Percentiles rank a stretch among this genome's conserved stretches.
phyloP scores from a whole-genome alignment of 331 rosid species.

The Prunus yedoensis region DNA sequence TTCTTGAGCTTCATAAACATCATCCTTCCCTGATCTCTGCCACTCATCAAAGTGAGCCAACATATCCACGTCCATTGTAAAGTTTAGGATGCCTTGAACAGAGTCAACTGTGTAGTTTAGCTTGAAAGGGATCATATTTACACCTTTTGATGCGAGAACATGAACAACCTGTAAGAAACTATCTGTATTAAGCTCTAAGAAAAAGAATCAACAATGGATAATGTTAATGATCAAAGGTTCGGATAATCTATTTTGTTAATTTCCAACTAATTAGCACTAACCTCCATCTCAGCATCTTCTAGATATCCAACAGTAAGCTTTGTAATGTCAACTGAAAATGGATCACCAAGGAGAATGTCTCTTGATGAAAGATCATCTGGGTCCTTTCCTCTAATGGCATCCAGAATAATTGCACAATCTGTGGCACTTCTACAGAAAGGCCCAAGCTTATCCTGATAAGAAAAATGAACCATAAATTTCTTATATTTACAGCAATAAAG shows the following conservation, averaged over 20 bases:
- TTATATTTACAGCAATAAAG: neutral
- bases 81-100: slow-evolving; percentile 78
- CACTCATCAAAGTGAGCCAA: slow-evolving; percentile 82
- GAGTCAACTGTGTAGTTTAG: slow-evolving; percentile 73
- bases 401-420: slow-evolving; percentile 70
- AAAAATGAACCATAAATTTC: slow-evolving; percentile 12
- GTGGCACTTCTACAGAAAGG: slow-evolving; percentile 79
- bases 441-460: slow-evolving; percentile 77
- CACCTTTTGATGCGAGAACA: slow-evolving; percentile 65
- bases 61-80: slow-evolving; percentile 90
- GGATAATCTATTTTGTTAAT: neutral
- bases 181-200: neutral
- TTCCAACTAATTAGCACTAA: neutral
- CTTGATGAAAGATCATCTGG: slow-evolving; percentile 70
- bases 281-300: slow-evolving; percentile 83
- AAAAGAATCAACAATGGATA: neutral
- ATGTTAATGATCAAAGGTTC: neutral
- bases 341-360: slow-evolving; percentile 59
- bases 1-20: slow-evolving; percentile 79
- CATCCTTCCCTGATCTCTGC: slow-evolving; percentile 72
- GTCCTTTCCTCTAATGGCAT: slow-evolving; percentile 69
- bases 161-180: slow-evolving; percentile 35
- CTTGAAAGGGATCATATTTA: slow-evolving; percentile 68
- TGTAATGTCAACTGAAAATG: slow-evolving; percentile 62
- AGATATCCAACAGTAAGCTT: slow-evolving; percentile 78